These are phyloP conservation scores for Agmasoma carcini DNA, from an alignment of 371 early-diverging fungal species.

Conservation along the genomic window DNA sequence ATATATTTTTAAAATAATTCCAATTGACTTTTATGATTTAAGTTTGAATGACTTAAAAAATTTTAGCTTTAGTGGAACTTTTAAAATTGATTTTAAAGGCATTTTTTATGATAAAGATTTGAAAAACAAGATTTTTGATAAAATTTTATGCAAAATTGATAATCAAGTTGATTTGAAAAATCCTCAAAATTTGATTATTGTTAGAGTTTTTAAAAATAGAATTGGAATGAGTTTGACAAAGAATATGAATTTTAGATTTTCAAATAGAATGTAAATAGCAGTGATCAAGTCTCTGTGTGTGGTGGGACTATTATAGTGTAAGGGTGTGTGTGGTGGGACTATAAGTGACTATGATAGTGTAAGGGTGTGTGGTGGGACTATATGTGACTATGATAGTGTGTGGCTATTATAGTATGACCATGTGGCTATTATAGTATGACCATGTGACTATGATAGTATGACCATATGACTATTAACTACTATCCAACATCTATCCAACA, in stretches of 20 bases:
- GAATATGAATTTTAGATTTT: no score
- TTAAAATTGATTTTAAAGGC: constrained; percentile 32
- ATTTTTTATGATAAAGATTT: constrained; percentile 6
- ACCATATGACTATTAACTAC: no score
- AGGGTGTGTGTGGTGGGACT: constrained; percentile 16
- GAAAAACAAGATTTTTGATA: constrained; percentile 18
- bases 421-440: no score
- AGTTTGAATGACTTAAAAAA: no score
- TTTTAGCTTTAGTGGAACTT: constrained; percentile 11
- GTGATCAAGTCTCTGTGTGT: constrained; percentile 5
- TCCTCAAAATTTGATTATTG: constrained; percentile 27
- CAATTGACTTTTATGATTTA: no score
- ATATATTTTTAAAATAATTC: no score
- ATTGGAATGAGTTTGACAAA: constrained; percentile 22
- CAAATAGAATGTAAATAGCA: no score
- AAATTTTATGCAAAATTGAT: constrained; percentile 4
- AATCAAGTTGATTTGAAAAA: constrained; percentile 7
- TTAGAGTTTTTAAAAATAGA: constrained; percentile 25
- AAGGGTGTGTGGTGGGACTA: constrained; percentile 3
- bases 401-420: no score
- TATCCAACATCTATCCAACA: no score
- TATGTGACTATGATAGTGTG: no score
- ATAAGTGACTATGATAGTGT: constrained; percentile 1
- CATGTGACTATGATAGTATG: no score
- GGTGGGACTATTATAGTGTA: background rate